Base-by-base conservation (phyloP, 768 basidiomycete genomes). In the Leccinum truebloodii region DNA sequence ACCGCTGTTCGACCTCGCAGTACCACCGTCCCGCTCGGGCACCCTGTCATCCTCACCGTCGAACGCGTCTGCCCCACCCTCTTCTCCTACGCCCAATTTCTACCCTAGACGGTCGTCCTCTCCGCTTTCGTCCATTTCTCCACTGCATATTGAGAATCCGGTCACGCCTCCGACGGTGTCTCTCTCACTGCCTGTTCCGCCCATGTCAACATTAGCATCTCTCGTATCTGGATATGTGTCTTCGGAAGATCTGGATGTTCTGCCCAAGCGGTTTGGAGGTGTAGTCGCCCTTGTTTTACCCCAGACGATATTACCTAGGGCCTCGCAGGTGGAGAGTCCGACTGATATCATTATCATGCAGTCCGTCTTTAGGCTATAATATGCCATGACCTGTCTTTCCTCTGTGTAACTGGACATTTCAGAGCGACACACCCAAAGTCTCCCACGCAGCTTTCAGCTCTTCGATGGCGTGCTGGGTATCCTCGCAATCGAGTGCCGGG, bases 401-500 rank as follows among this genome's bases (percentile, higher is more conserved):
- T 28, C 28, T 28, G 28, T 28, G 28, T 28, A 28, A 28, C 28
- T 28, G 28, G 28, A 8, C 7, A 28, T 28, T 28, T 28, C 28
- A 28, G 28, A 28, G 28, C 28, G 28, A 28, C 28, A 28, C 28
- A 28, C 28, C 1, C 28, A 28, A 28, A 28, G 28, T 28, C 28
- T 28, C 28, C 28, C 7, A 28, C 7, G 28, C 28, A 28, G 28
- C 28, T 28, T 28, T 28, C 28, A 28, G 28, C 28, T 28, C 28
- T 28, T 28, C 28, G 28, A 28, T 28, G 28, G 28, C 1, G 28
- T 28, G 7, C 28, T 8, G 28, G 28, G 12, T 34, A 34, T 4
- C 10, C 4, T 98, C 96, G 71, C 95, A 98, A 70, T 98, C 94
- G 57, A 99, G 79, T n/a, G 97, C 86, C 32, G 92, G 94, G 59